Conservation (phyloP, 176 grass and related monocot genomes). For the Stipa capillata region DNA sequence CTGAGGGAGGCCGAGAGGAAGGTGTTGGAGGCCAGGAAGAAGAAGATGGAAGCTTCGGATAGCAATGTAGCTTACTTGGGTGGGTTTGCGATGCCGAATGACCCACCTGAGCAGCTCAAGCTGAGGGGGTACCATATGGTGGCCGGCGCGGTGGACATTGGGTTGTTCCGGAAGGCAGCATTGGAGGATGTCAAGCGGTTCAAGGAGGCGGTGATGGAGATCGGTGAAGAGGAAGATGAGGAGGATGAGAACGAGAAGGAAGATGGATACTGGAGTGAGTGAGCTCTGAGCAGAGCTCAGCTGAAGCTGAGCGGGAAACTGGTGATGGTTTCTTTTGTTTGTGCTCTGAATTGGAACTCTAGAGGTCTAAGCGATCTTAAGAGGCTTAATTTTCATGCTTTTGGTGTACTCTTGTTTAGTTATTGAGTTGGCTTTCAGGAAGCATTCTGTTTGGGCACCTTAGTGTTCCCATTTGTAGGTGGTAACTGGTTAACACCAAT, state of each 20-base stretch:
- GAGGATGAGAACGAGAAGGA: conserved; percentile 29
- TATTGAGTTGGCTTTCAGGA: not conserved
- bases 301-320: not conserved
- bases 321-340: not conserved
- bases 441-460: conserved; percentile 10
- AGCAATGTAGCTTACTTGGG: conserved; percentile 50
- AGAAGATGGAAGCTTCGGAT: not conserved
- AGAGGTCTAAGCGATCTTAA: not conserved
- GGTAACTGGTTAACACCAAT: conserved; percentile 10
- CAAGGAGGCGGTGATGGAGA: conserved; percentile 49
- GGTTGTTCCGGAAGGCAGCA: conserved; percentile 53
- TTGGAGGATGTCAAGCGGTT: conserved; percentile 69
- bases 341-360: conserved; percentile 19
- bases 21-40: conserved; percentile 44
- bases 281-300: conserved; percentile 22
- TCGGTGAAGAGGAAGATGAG: conserved; percentile 44
- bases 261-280: conserved; percentile 80
- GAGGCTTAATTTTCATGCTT: not conserved
- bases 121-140: conserved; percentile 93
- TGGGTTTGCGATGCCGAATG: conserved; percentile 86
- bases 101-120: conserved; percentile 77
- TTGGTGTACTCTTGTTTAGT: conserved; percentile 18
- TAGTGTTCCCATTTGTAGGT: conserved; percentile 20
- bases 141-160: conserved; percentile 61
- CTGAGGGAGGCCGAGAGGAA: conserved; percentile 72